Conservation (phyloP, 2,329 filamentous ascomycete genomes). For the Elsinoe arachidis region DNA sequence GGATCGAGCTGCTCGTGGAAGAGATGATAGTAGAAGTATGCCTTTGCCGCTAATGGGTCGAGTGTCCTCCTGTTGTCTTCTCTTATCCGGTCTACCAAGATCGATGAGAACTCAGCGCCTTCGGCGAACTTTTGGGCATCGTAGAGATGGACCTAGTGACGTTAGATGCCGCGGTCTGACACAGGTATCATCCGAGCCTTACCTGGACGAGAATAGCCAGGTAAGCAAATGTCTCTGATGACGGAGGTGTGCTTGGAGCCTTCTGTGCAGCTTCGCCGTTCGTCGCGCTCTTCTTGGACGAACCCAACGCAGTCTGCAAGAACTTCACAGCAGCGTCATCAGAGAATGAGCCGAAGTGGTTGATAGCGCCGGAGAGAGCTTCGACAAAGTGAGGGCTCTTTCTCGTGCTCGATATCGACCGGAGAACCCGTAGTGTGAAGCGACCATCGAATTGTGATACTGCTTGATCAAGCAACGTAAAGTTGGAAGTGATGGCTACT, state of each 20-base stretch:
- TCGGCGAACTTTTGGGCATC: constrained; percentile 73
- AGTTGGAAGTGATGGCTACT: constrained; percentile 90
- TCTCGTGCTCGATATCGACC: constrained; percentile 90
- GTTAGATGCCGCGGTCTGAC: neutral
- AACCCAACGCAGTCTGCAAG: constrained; percentile 14
- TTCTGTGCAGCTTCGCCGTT: constrained; percentile 13
- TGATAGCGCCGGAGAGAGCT: constrained; percentile 23
- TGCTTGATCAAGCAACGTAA: constrained; percentile 80
- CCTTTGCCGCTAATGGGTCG: constrained; percentile 86
- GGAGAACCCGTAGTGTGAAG: constrained; percentile 87
- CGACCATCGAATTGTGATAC: constrained; percentile 88
- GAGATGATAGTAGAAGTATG: constrained; percentile 95
- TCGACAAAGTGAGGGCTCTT: constrained; percentile 52
- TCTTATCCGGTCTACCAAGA: constrained; percentile 76
- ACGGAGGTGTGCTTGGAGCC: constrained; percentile 21
- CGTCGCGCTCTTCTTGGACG: constrained; percentile 9
- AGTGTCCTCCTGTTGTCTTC: constrained; percentile 85
- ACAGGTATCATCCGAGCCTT: neutral
- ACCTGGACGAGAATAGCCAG: constrained; percentile 30
- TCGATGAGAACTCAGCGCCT: constrained; percentile 75
- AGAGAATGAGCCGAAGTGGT: constrained; percentile 14
- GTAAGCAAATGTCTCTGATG: constrained; percentile 31
- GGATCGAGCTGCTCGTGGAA: constrained; percentile 89
- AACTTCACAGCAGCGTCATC: constrained; percentile 15
- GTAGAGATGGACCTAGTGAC: constrained; percentile 73